Conservation (phyloP, 1,139 yeast genomes). For the Blastobotrys indianensis region DNA sequence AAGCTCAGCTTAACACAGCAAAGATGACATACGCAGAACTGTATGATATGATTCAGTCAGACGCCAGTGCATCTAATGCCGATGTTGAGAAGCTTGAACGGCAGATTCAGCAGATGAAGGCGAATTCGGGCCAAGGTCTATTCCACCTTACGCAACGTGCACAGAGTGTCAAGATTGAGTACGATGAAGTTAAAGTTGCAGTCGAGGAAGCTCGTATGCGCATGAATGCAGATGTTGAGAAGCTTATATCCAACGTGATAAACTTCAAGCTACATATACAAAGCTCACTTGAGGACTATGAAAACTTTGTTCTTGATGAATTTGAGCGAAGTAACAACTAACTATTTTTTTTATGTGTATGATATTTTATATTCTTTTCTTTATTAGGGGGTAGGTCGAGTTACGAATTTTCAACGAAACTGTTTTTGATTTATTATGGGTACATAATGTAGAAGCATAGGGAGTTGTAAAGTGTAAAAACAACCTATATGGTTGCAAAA, state of each 20-base stretch:
- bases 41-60: slow-evolving; percentile 51
- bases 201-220: slow-evolving; percentile 45
- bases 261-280: slow-evolving; percentile 63
- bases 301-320: slow-evolving; percentile 33
- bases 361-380: too few species aligned
- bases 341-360: neutral
- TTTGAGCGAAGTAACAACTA: slow-evolving; percentile 25
- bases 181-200: slow-evolving; percentile 46
- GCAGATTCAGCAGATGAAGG: slow-evolving; percentile 51
- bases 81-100: slow-evolving; percentile 64
- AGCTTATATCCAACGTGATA: slow-evolving; percentile 53
- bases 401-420: too few species aligned
- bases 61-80: slow-evolving; percentile 49
- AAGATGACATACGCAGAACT: slow-evolving; percentile 55
- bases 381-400: too few species aligned
- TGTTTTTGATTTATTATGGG: too few species aligned
- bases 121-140: slow-evolving; percentile 49
- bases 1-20: slow-evolving; percentile 48
- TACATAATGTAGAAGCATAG: too few species aligned
- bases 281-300: slow-evolving; percentile 51
- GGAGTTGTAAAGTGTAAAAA: too few species aligned
- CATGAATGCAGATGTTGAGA: slow-evolving; percentile 50
- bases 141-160: slow-evolving; percentile 52
- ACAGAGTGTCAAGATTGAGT: slow-evolving; percentile 50
- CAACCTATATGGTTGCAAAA: too few species aligned